Conservation (phyloP, 768 basidiomycete genomes). For the Exsudoporus frostii region DNA sequence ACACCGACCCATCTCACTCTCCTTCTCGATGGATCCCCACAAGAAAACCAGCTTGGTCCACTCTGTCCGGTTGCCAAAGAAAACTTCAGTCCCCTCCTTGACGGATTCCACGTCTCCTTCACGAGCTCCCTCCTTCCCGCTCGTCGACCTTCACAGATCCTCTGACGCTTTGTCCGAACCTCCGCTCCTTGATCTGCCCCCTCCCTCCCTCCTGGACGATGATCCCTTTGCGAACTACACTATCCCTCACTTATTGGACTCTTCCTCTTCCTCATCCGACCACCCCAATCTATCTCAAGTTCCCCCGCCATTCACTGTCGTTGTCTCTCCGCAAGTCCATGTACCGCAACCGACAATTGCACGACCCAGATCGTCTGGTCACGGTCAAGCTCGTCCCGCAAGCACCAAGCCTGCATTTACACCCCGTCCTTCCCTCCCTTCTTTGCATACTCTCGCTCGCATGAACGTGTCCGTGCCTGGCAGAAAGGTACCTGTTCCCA, state of each 20-base stretch:
- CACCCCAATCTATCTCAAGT: slow-evolving; percentile 8
- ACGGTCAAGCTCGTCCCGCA: slow-evolving; percentile 38
- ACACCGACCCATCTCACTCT: not conserved
- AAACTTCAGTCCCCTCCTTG: not conserved
- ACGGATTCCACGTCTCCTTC: not conserved
- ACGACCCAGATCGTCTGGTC: slow-evolving; percentile 35
- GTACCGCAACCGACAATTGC: slow-evolving; percentile 8
- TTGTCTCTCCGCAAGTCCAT: slow-evolving; percentile 11
- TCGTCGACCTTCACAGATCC: not conserved
- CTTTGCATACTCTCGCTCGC: slow-evolving; percentile 37
- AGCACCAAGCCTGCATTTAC: slow-evolving; percentile 41
- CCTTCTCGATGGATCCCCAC: not conserved
- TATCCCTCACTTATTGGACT: not conserved
- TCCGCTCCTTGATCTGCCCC: slow-evolving; percentile 1
- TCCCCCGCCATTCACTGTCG: slow-evolving; percentile 8
- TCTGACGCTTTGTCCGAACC: not conserved
- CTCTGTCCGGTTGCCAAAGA: not conserved
- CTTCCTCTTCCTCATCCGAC: not conserved
- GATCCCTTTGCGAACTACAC: slow-evolving; percentile 65
- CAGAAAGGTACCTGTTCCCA: slow-evolving; percentile 33
- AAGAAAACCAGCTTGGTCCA: not conserved
- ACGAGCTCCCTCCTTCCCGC: slow-evolving; percentile 16
- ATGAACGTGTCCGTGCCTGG: slow-evolving; percentile 33
- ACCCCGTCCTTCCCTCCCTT: slow-evolving; percentile 42
- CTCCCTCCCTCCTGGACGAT: slow-evolving; percentile 49